A percentile compares a stretch with the other conserved stretches of the same genome.
phyloP scores from a whole-genome alignment of 176 grass and related monocot genomes.

The Carex myosuroides region DNA sequence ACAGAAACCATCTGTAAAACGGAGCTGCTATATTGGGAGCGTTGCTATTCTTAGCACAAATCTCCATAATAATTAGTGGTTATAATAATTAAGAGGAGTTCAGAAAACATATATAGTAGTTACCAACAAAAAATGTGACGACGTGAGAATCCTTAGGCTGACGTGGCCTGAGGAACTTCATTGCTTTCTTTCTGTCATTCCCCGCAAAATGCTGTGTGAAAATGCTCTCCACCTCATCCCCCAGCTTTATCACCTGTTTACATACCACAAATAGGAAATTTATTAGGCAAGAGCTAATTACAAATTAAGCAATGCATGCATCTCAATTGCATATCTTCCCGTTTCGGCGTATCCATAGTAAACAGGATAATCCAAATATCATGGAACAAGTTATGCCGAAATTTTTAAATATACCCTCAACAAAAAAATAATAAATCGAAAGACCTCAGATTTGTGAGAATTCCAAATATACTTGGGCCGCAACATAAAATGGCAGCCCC shows the following conservation, averaged over 20 bases:
- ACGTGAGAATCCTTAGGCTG: conserved; percentile 35
- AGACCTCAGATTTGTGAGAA: no score
- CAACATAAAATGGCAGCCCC: no score
- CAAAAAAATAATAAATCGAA: no score
- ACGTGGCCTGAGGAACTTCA: conserved; percentile 34
- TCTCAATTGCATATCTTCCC: not conserved
- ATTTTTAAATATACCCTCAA: no score
- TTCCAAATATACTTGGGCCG: no score
- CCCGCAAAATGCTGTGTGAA: conserved; percentile 35
- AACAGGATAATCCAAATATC: not conserved
- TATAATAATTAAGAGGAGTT: not conserved
- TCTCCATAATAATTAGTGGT: not conserved
- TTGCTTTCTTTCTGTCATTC: conserved; percentile 34
- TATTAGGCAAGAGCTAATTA: not conserved
- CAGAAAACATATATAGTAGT: not conserved
- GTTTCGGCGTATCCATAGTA: not conserved
- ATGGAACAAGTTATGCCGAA: not conserved
- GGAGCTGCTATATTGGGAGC: not conserved
- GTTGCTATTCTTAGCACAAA: not conserved
- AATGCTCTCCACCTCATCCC: conserved; percentile 36
- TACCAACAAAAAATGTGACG: conserved; percentile 39
- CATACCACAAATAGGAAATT: not conserved
- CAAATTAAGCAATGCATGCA: not conserved
- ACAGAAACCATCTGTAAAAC: not conserved
- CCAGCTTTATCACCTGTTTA: conserved; percentile 28